Evolutionary conservation across 768 basidiomycete genomes (phyloP), one percentile per base, ranked within the genome.

Genomic region (Sporobolomyces roseus): DNA sequence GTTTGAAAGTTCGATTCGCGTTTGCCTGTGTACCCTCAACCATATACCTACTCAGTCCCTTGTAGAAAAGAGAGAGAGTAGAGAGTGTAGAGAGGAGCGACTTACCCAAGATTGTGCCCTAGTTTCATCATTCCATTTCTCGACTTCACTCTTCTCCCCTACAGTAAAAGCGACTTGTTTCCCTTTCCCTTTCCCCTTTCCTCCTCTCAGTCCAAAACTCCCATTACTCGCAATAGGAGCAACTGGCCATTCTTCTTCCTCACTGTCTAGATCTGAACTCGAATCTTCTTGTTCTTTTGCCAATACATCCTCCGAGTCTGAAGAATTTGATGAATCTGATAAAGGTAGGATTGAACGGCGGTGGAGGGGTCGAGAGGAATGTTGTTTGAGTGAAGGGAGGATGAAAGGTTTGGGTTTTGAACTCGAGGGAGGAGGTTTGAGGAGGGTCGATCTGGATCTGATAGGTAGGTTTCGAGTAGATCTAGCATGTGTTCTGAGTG

Each of bases 161-260:
- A 10, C 25, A 5, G 49, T 3, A 50, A 21, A 7, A 21, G 33
- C 61, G 48, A 14, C 23, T 14, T 13, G 10, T 6, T 13, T 14
- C 13, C 23, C 45, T 46, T 29, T 66, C 70, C 58, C 53, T 52
- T 67, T 72, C 14, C 63, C 71, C 51, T 66, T 66, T 16, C 66
- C 41, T 0, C 71, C 71, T 16, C 56, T 17, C 0, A 68, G 2
- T 10, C 71, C 71, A 3, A 68, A 17, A 33, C 66, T 68, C 29
- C 64, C 64, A 8, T 61, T 56, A 33, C 66, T 68, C 29, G 61
- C 64, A 8, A 61, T 56, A 1, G 71, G 71, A 6, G 63, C 71
- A 9, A 72, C 71, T 2, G 71, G 71, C 71, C 71, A 72, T 2
- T 32, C 53, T n/a, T 72, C 71, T 43, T 72, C 71, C 43, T 72